Evolutionary conservation across 805 yeast genomes (phyloP).

Genomic region (Saccharomycopsis sp.): DNA sequence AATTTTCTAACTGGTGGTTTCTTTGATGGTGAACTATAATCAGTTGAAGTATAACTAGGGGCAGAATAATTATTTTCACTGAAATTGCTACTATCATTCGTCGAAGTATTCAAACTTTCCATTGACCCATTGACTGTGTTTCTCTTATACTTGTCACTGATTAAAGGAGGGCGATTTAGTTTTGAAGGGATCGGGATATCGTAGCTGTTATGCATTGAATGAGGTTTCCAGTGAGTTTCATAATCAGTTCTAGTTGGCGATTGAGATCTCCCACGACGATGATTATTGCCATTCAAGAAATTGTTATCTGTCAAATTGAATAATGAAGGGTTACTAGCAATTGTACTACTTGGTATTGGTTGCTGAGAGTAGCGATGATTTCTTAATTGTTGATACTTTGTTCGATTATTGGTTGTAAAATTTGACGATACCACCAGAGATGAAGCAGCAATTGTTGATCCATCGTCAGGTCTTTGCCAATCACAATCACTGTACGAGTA

Average conservation of each 20-base stretch:
- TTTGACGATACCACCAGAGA: slow-evolving; percentile 10
- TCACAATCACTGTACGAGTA: slow-evolving; percentile 5
- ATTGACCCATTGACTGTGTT: not conserved
- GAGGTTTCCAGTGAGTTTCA: slow-evolving; percentile 7
- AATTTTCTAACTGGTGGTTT: too few relatives aligned
- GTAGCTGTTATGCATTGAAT: slow-evolving; percentile 5
- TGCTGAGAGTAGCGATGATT: slow-evolving; percentile 4
- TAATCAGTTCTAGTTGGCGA: slow-evolving; percentile 9
- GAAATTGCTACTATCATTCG: too few relatives aligned
- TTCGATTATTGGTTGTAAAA: not conserved
- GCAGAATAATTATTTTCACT: too few relatives aligned
- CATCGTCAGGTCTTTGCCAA: not conserved
- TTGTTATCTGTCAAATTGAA: slow-evolving; percentile 12
- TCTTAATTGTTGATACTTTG: slow-evolving; percentile 9
- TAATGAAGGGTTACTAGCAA: slow-evolving; percentile 1
- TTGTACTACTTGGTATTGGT: not conserved
- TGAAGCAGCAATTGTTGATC: too few relatives aligned
- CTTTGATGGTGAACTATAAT: too few relatives aligned
- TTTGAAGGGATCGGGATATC: slow-evolving; percentile 16
- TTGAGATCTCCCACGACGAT: slow-evolving; percentile 4
- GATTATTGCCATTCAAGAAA: slow-evolving; percentile 3
- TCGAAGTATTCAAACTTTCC: not conserved
- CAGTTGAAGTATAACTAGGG: too few relatives aligned
- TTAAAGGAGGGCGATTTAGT: slow-evolving; percentile 16
- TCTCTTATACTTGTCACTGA: slow-evolving; percentile 3